Conservation (phyloP, 2,329 filamentous ascomycete genomes). For the Harringtonia aguacate region DNA sequence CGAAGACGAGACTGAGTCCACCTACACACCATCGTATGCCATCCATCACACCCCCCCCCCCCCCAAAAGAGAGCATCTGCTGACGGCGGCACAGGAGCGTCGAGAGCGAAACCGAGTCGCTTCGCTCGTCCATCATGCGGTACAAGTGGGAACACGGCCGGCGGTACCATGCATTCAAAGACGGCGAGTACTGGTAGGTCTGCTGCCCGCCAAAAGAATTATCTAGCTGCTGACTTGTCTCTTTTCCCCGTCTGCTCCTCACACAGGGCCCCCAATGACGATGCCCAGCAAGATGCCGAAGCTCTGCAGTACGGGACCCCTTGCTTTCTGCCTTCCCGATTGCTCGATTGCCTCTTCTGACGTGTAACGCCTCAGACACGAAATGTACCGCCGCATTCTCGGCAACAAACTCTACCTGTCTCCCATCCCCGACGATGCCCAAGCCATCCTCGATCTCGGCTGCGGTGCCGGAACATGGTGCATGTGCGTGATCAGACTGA, state of each 20-base stretch:
- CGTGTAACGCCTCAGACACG: slow-evolving; percentile 1
- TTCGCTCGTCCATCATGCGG: slow-evolving; percentile 5
- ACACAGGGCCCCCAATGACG: slow-evolving; percentile 33
- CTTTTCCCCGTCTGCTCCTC: neutral
- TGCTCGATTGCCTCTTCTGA: slow-evolving; percentile 17
- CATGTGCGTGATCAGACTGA: no score
- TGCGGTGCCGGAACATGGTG: slow-evolving; percentile 38
- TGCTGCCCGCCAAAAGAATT: no score
- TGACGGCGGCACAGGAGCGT: no score
- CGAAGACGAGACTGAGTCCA: no score
- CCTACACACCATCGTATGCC: no score
- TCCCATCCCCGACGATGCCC: slow-evolving; percentile 19
- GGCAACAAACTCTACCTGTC: slow-evolving; percentile 28
- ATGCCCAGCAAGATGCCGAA: slow-evolving; percentile 33
- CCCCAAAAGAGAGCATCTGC: no score
- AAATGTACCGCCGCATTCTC: slow-evolving; percentile 28
- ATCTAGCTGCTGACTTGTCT: neutral
- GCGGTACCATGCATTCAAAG: slow-evolving; percentile 6
- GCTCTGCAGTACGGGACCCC: slow-evolving; percentile 29
- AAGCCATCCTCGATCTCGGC: slow-evolving; percentile 30
- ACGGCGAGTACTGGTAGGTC: slow-evolving; percentile 8
- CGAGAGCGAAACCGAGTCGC: slow-evolving; percentile 2
- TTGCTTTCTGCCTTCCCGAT: neutral
- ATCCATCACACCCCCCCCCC: no score
- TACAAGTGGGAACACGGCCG: slow-evolving; percentile 10